phyloP scores from a whole-genome alignment of 163 green algal genomes.

The Scenedesmus sp. region DNA sequence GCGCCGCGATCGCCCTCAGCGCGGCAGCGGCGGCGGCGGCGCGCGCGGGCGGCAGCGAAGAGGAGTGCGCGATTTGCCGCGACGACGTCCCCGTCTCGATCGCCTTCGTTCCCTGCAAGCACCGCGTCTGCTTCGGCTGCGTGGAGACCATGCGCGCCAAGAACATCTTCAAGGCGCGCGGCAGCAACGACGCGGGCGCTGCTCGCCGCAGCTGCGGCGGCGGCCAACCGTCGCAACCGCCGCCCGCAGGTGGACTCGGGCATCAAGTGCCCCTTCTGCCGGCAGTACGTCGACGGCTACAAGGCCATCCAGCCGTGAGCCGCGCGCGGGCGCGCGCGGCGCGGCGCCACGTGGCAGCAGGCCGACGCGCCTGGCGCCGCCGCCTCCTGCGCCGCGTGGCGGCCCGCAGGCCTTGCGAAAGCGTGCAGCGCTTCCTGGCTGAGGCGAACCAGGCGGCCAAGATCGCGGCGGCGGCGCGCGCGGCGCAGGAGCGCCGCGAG shows the following conservation, averaged over 20 bases:
- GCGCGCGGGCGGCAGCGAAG: slow-evolving; percentile 38
- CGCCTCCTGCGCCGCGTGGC: neutral
- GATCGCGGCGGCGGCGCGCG: slow-evolving; percentile 35
- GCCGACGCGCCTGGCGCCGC: neutral
- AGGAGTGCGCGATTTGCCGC: slow-evolving; percentile 56
- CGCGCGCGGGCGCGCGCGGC: too few species aligned
- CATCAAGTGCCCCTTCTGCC: slow-evolving; percentile 68
- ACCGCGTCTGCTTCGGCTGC: slow-evolving; percentile 61
- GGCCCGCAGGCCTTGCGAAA: slow-evolving; percentile 19
- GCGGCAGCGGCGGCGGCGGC: slow-evolving; percentile 12
- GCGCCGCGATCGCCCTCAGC: slow-evolving; percentile 35
- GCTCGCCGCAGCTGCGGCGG: too few species aligned
- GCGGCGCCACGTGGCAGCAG: too few species aligned
- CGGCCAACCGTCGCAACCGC: too few species aligned
- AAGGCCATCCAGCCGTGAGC: slow-evolving; percentile 46
- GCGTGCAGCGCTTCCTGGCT: slow-evolving; percentile 41
- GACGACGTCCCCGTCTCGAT: slow-evolving; percentile 59
- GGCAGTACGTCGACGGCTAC: slow-evolving; percentile 58
- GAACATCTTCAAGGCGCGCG: slow-evolving; percentile 63
- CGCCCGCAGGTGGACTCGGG: slow-evolving; percentile 58
- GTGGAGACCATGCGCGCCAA: slow-evolving; percentile 65
- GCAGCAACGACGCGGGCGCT: too few species aligned
- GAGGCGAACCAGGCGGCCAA: slow-evolving; percentile 54
- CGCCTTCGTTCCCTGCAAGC: slow-evolving; percentile 53
- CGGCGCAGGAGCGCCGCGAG: slow-evolving; percentile 13